Conservation (phyloP, 169 alveolate genomes). For the Plasmodium chabaudi region DNA sequence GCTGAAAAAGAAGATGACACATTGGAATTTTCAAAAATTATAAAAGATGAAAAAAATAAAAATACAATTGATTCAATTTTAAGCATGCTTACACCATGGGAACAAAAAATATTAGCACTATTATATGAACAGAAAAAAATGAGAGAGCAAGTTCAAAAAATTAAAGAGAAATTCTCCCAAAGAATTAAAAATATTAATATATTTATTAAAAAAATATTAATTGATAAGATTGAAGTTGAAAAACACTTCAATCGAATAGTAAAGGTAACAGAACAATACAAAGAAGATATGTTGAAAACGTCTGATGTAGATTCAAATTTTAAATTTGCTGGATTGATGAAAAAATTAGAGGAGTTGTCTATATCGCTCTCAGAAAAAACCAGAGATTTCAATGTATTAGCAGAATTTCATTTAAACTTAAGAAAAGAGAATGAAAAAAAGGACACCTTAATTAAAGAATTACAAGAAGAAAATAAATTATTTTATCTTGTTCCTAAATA, state of each 20-base stretch:
- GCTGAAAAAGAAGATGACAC: slow-evolving; percentile 28
- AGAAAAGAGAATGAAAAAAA: slow-evolving; percentile 44
- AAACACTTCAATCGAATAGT: slow-evolving; percentile 82
- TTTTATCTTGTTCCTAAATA: slow-evolving; percentile 78
- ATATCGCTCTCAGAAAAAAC: slow-evolving; percentile 78
- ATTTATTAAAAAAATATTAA: slow-evolving; percentile 79
- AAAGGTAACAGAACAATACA: slow-evolving; percentile 78
- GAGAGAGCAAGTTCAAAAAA: slow-evolving; percentile 81
- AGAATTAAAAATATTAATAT: slow-evolving; percentile 79
- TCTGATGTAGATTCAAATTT: slow-evolving; percentile 82
- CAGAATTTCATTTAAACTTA: slow-evolving; percentile 76
- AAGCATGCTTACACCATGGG: slow-evolving; percentile 85
- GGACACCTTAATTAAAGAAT: slow-evolving; percentile 45
- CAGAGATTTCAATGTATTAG: slow-evolving; percentile 81
- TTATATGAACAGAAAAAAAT: slow-evolving; percentile 86
- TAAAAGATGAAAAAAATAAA: slow-evolving; percentile 77
- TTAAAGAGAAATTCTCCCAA: slow-evolving; percentile 79
- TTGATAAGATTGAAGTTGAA: slow-evolving; percentile 83
- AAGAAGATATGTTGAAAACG: slow-evolving; percentile 74
- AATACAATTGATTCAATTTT: slow-evolving; percentile 79
- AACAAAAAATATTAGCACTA: slow-evolving; percentile 84
- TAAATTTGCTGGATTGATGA: slow-evolving; percentile 84
- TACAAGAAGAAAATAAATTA: slow-evolving; percentile 78
- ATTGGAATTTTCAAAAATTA: slow-evolving; percentile 14
- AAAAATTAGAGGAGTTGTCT: slow-evolving; percentile 82